Conservation (phyloP, 495 filamentous ascomycete genomes). For the Lasiosphaeria ovina region DNA sequence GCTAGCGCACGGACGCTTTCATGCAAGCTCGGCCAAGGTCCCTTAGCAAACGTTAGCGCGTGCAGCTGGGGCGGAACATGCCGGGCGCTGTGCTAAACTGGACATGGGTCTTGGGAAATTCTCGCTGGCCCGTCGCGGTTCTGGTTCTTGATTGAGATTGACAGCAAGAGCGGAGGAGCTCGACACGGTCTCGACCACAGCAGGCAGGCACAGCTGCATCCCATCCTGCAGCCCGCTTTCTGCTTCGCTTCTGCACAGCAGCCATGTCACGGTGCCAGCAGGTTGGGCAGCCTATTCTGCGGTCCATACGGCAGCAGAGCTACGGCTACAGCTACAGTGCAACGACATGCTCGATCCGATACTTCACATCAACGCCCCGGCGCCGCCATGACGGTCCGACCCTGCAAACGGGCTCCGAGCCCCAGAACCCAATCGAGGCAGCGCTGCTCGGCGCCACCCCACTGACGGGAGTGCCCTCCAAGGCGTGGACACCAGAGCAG, state of each 20-base stretch:
- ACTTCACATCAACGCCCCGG: slow-evolving; percentile 44
- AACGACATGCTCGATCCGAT: slow-evolving; percentile 38
- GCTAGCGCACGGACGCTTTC: background rate
- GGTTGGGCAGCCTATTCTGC: slow-evolving; percentile 64
- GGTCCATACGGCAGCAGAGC: slow-evolving; percentile 53
- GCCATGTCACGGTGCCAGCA: slow-evolving; percentile 69
- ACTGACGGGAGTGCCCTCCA: background rate
- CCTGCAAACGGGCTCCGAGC: slow-evolving; percentile 17
- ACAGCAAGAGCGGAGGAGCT: background rate
- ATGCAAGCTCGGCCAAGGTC: background rate
- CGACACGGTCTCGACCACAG: background rate
- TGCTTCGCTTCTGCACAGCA: slow-evolving; percentile 7
- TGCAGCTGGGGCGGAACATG: background rate
- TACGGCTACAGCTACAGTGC: slow-evolving; percentile 20
- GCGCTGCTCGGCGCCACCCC: slow-evolving; percentile 13
- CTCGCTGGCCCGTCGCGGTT: slow-evolving; percentile 12
- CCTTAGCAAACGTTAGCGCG: background rate
- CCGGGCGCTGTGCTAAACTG: background rate
- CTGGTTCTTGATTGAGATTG: background rate
- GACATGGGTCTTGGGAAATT: slow-evolving; percentile 15
- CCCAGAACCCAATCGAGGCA: slow-evolving; percentile 10
- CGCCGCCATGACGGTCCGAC: slow-evolving; percentile 41
- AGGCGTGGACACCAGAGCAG: slow-evolving; percentile 37
- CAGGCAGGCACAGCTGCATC: too few species aligned
- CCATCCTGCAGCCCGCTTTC: too few species aligned